These are phyloP conservation scores for Bipolaris bicolor DNA, from an alignment of 2,329 filamentous ascomycete species.

Conservation along the genomic window DNA sequence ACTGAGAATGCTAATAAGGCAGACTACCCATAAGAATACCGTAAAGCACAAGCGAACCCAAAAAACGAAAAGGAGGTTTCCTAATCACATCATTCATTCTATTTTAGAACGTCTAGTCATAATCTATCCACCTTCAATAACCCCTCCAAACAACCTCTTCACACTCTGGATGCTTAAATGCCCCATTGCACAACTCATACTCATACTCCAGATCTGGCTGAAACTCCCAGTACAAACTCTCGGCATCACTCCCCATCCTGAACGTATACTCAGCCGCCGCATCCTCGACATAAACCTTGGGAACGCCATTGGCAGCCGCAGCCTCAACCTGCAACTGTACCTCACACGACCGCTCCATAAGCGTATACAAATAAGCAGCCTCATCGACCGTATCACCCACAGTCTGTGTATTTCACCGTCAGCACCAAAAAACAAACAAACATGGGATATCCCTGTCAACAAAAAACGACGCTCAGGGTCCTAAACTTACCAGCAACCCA, in stretches of 20 bases:
- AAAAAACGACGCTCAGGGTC: not conserved
- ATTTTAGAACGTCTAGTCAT: not conserved
- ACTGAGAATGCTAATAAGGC: too few relatives aligned
- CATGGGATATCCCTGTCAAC: too few relatives aligned
- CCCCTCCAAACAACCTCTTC: constrained; percentile 17
- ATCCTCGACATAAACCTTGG: constrained; percentile 62
- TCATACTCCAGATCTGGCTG: constrained; percentile 60
- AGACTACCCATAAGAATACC: too few relatives aligned
- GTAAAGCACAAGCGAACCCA: too few relatives aligned
- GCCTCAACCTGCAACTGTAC: constrained; percentile 73
- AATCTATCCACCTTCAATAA: not conserved
- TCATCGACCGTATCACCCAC: constrained; percentile 76
- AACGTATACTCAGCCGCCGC: constrained; percentile 63
- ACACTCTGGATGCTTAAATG: constrained; percentile 25
- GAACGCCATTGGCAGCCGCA: constrained; percentile 61
- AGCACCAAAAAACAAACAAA: too few relatives aligned
- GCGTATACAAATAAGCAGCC: constrained; percentile 71
- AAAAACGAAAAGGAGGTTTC: too few relatives aligned
- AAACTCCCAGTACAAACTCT: constrained; percentile 59
- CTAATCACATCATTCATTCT: not conserved
- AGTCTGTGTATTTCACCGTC: constrained; percentile 48
- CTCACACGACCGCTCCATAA: constrained; percentile 71
- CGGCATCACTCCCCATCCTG: constrained; percentile 55
- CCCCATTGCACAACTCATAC: constrained; percentile 37
- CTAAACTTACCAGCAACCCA: constrained; percentile 60